phyloP scores from a whole-genome alignment of 352 stramenopile species.

The Phytopythium oedochilum region DNA sequence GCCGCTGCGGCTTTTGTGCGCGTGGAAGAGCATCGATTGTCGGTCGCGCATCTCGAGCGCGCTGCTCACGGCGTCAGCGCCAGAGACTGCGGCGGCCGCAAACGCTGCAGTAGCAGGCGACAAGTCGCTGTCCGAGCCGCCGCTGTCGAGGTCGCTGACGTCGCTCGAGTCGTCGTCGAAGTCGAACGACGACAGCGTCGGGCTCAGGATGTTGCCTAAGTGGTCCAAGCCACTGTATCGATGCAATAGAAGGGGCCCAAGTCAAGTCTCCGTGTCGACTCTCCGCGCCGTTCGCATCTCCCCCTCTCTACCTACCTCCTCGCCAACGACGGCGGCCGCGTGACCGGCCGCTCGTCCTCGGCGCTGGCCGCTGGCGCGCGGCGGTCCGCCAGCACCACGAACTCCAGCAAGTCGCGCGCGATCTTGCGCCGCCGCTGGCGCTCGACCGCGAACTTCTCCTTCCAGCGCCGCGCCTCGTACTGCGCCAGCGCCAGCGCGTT shows the following conservation, averaged over 20 bases:
- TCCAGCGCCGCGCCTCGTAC: constrained; percentile 75
- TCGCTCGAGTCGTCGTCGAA: constrained; percentile 75
- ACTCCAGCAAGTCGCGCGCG: constrained; percentile 57
- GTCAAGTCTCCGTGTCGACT: too few relatives aligned
- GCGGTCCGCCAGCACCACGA: constrained; percentile 39
- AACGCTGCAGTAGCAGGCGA: background rate
- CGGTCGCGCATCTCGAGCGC: constrained; percentile 23
- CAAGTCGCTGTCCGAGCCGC: background rate
- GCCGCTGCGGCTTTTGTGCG: constrained; percentile 8
- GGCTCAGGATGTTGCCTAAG: constrained; percentile 64
- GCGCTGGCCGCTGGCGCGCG: constrained; percentile 14
- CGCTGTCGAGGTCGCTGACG: constrained; percentile 14
- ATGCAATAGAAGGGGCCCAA: background rate
- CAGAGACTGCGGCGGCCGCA: background rate
- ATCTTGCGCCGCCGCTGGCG: constrained; percentile 62
- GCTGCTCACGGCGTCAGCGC: background rate
- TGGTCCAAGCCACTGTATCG: constrained; percentile 30
- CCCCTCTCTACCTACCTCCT: constrained; percentile 23
- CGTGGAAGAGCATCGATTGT: constrained; percentile 25
- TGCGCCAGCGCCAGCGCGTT: constrained; percentile 54
- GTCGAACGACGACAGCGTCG: constrained; percentile 82
- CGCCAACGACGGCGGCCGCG: constrained; percentile 31
- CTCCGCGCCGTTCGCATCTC: too few relatives aligned
- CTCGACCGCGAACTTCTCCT: constrained; percentile 76
- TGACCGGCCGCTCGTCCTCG: background rate